Conservation (phyloP, 2,329 filamentous ascomycete genomes). For the Colletotrichum sp. region DNA sequence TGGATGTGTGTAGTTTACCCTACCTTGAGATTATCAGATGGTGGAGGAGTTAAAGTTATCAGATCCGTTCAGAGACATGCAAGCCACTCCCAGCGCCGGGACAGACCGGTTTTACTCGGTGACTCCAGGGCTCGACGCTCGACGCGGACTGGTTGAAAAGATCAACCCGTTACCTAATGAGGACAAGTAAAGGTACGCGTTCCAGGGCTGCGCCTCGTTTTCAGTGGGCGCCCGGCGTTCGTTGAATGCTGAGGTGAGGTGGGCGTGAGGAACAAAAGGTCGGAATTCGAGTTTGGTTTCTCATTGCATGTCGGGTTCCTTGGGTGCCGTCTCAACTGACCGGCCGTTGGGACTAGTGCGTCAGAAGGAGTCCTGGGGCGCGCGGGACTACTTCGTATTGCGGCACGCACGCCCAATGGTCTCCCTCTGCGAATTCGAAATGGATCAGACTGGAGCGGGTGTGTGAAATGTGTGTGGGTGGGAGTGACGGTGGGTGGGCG, state of each 20-base stretch:
- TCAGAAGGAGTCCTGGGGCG: neutral
- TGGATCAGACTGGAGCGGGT: neutral
- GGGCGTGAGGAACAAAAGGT: neutral
- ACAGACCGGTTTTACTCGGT: neutral
- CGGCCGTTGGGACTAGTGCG: constrained; percentile 3
- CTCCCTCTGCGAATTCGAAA: neutral
- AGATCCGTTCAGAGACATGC: constrained; percentile 19
- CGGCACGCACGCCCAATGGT: neutral
- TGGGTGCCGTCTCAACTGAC: neutral
- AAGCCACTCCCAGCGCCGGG: constrained; percentile 8
- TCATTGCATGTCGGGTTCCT: neutral
- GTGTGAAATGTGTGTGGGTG: neutral
- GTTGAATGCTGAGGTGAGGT: neutral
- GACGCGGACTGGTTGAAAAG: neutral
- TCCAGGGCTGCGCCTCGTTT: constrained; percentile 4
- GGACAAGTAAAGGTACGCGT: neutral
- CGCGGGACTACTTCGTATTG: neutral
- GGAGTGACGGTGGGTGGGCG: neutral
- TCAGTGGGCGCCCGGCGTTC: neutral
- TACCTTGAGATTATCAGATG: constrained; percentile 15
- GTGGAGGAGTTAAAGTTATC: constrained; percentile 25
- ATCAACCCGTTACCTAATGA: constrained; percentile 2
- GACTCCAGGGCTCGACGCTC: neutral
- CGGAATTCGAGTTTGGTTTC: neutral
- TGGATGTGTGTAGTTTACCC: neutral